Evolutionary conservation across 345 rosid species (phyloP).

Genomic region (Bruguiera sexangula): DNA sequence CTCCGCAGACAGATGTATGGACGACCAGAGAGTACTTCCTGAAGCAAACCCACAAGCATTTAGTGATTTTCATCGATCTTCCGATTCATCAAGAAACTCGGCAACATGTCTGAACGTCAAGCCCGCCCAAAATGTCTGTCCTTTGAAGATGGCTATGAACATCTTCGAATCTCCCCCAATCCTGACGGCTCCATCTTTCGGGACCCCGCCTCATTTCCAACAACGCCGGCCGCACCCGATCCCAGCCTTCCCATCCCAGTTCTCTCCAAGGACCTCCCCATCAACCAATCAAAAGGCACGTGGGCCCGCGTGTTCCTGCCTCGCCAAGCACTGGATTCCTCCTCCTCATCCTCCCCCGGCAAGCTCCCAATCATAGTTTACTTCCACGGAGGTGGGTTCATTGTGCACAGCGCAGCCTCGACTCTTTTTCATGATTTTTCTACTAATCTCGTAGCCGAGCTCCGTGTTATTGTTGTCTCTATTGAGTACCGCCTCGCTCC

Average conservation of each 20-base stretch:
- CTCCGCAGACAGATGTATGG: too few relatives aligned
- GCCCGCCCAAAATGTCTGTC: too few relatives aligned
- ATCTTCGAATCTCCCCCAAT: not conserved
- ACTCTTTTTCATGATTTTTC: conserved; percentile 26
- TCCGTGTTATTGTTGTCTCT: conserved; percentile 43
- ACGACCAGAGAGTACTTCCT: too few relatives aligned
- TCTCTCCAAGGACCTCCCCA: conserved; percentile 19
- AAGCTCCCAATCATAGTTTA: conserved; percentile 54
- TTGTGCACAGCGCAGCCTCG: conserved; percentile 32
- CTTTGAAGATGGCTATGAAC: too few relatives aligned
- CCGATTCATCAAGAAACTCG: too few relatives aligned
- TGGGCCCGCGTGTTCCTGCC: conserved; percentile 22
- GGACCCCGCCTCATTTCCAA: not conserved
- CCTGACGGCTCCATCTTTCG: conserved; percentile 17
- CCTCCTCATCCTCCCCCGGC: not conserved
- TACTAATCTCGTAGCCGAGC: conserved; percentile 24
- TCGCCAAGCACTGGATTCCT: not conserved
- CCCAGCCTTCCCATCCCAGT: conserved; percentile 2
- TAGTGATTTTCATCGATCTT: too few relatives aligned
- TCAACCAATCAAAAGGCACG: conserved; percentile 9
- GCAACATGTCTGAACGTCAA: too few relatives aligned
- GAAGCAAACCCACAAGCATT: too few relatives aligned
- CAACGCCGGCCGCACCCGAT: not conserved
- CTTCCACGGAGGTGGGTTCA: conserved; percentile 69
- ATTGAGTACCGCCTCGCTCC: conserved; percentile 45